Evolutionary conservation across 78 protist species (phyloP).

Genomic region (Dictyostelium firmibasis): DNA sequence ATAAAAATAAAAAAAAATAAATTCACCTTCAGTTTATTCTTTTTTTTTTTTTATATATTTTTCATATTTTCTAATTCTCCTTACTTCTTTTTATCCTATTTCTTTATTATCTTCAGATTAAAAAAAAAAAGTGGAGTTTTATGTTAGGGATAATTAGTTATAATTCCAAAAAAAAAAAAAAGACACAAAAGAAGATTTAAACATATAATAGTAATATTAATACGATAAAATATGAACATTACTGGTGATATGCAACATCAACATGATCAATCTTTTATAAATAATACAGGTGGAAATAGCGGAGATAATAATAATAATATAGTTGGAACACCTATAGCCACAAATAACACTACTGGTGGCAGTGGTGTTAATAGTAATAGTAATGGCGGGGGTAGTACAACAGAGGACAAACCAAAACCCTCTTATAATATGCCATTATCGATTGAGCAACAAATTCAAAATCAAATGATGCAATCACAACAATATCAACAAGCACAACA

Average conservation of each 20-base stretch:
- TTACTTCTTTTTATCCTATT: too few species aligned
- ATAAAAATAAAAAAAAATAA: too few species aligned
- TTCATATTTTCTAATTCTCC: background rate
- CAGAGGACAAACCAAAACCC: slow-evolving; percentile 1
- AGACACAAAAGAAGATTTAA: background rate
- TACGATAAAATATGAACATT: background rate
- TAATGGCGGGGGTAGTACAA: background rate
- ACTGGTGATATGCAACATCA: background rate
- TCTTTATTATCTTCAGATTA: background rate
- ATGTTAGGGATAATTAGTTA: background rate
- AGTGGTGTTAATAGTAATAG: background rate
- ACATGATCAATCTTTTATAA: background rate
- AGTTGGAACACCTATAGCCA: background rate
- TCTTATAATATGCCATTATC: slow-evolving; percentile 4
- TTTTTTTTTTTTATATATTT: too few species aligned
- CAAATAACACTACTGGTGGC: background rate
- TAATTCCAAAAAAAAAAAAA: background rate
- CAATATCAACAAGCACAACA: background rate
- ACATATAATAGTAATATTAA: background rate
- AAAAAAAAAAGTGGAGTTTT: background rate
- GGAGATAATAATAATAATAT: background rate
- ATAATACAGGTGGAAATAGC: background rate
- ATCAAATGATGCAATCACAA: background rate
- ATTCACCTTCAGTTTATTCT: too few species aligned
- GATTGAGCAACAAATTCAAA: slow-evolving; percentile 16